Evolutionary conservation across 2,329 filamentous ascomycete genomes (phyloP).

Genomic region (Capronia epimyces): DNA sequence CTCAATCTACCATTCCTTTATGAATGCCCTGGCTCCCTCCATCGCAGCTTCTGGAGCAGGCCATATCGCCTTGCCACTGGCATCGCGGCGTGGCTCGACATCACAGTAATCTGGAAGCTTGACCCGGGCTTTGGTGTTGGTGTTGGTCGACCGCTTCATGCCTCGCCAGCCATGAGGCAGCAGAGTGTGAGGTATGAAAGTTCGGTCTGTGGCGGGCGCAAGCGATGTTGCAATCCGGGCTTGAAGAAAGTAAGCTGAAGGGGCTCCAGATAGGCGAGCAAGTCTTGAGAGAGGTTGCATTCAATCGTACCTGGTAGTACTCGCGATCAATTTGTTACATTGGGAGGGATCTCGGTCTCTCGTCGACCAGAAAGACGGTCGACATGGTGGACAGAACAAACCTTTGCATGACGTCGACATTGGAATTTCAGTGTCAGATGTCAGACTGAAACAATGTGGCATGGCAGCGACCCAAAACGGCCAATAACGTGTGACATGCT

Average conservation of each 20-base stretch:
- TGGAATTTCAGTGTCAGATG: too few relatives aligned
- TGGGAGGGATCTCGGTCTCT: too few relatives aligned
- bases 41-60: conserved; percentile 56
- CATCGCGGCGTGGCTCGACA: conserved; percentile 33
- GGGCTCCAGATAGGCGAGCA: not conserved
- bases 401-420: too few relatives aligned
- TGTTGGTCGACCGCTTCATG: conserved; percentile 23
- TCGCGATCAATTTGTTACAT: too few relatives aligned
- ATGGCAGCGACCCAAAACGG: too few relatives aligned
- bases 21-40: conserved; percentile 50
- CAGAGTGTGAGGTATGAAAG: not conserved
- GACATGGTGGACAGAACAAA: too few relatives aligned
- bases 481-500: too few relatives aligned
- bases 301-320: too few relatives aligned
- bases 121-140: conserved; percentile 23
- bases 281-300: not conserved
- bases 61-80: conserved; percentile 52
- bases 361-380: too few relatives aligned
- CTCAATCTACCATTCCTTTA: conserved; percentile 52
- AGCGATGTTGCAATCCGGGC: too few relatives aligned
- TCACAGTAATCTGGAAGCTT: conserved; percentile 32
- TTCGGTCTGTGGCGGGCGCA: not conserved
- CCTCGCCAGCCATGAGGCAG: conserved; percentile 12
- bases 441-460: too few relatives aligned
- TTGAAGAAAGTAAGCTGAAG: not conserved